A percentile compares a stretch with the other conserved stretches of the same genome.
Conservation (phyloP, 257 asterid species). For the Gardenia jasminoides region DNA sequence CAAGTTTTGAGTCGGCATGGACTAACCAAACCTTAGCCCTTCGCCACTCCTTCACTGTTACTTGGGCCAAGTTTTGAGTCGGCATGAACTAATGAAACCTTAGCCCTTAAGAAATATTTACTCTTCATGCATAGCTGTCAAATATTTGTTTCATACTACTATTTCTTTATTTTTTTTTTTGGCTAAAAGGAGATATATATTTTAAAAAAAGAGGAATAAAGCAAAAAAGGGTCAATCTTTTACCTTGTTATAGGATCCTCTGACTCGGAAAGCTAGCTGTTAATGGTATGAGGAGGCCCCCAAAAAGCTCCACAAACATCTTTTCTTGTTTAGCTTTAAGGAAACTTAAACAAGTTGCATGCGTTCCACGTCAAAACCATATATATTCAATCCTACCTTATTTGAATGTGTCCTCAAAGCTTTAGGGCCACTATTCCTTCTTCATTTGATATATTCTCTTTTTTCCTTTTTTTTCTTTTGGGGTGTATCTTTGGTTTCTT, state of each 20-base stretch:
- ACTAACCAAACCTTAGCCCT: no score
- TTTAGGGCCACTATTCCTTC: no score
- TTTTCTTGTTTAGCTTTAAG: neutral
- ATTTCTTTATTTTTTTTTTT: neutral
- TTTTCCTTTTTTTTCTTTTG: no score
- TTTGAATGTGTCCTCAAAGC: no score
- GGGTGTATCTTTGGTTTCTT: no score
- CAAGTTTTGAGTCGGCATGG: no score
- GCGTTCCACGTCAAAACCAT: no score
- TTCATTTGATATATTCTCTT: no score
- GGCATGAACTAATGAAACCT: neutral
- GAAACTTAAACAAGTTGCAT: neutral
- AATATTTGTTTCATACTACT: neutral
- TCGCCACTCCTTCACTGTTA: no score
- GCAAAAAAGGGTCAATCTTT: conserved; percentile 10
- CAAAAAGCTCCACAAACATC: neutral
- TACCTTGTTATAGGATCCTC: neutral
- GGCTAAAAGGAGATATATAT: neutral
- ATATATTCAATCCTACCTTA: no score
- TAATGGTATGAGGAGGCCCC: neutral
- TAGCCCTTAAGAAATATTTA: conserved; percentile 8
- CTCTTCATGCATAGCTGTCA: neutral
- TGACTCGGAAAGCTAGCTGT: neutral
- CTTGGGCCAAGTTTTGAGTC: neutral
- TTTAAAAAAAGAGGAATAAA: neutral